These are phyloP conservation scores for Tripterygium wilfordii DNA, from an alignment of 177 flowering plant species.

Conservation along the genomic window DNA sequence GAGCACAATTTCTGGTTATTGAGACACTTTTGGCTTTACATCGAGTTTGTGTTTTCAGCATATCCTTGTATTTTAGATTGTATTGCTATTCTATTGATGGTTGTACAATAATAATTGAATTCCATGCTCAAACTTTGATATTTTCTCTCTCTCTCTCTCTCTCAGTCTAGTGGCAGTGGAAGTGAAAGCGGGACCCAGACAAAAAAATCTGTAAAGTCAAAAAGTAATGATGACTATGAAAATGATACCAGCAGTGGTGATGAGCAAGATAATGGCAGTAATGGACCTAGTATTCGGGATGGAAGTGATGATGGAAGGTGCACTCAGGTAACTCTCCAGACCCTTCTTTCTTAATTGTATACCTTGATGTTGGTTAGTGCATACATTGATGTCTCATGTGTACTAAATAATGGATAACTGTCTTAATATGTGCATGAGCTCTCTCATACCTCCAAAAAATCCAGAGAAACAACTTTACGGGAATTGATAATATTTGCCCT, in stretches of 20 bases:
- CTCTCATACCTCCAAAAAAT: too few relatives aligned
- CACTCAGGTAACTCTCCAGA: constrained; percentile 62
- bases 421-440: too few relatives aligned
- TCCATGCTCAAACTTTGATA: not conserved
- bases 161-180: constrained; percentile 79
- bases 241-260: constrained; percentile 53
- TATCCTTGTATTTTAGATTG: not conserved
- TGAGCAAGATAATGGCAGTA: constrained; percentile 49
- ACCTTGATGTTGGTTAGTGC: not conserved
- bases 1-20: too few relatives aligned
- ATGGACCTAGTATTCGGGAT: constrained; percentile 43
- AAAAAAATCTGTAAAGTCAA: constrained; percentile 51
- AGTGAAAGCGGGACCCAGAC: constrained; percentile 68
- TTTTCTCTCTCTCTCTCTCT: constrained; percentile 8
- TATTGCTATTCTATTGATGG: not conserved
- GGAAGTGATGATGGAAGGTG: constrained; percentile 85
- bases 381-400: too few relatives aligned
- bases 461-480: too few relatives aligned
- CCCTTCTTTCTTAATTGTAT: not conserved
- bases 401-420: too few relatives aligned
- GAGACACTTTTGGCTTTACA: not conserved
- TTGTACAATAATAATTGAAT: not conserved
- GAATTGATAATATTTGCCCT: too few relatives aligned
- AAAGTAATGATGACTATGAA: constrained; percentile 44
- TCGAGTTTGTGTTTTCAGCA: not conserved